Evolutionary conservation across 1,284 basidiomycete species (phyloP).

Genomic region (Ceratobasidium sp.): DNA sequence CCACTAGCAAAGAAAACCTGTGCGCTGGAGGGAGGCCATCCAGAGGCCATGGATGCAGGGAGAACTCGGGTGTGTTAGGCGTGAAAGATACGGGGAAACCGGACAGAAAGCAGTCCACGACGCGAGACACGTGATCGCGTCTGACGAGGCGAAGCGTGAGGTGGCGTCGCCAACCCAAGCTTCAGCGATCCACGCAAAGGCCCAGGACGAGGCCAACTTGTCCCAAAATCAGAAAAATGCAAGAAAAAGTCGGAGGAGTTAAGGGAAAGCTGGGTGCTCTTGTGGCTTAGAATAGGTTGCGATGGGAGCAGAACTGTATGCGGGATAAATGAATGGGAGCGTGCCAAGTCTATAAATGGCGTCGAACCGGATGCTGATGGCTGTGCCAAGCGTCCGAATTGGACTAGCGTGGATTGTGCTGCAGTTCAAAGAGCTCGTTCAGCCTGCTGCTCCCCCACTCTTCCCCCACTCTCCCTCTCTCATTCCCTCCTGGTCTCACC

Average conservation of each 20-base stretch:
- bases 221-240: not conserved
- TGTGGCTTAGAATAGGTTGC: no score
- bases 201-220: not conserved
- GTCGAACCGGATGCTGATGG: conserved; percentile 26
- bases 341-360: not conserved
- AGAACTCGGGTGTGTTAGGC: no score
- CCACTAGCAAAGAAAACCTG: no score
- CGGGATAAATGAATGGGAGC: not conserved
- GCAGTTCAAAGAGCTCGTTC: conserved; percentile 25
- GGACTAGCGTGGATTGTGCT: conserved; percentile 8
- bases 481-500: not conserved
- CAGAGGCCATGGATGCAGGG: no score
- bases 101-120: not conserved
- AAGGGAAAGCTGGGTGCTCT: not conserved
- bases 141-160: no score
- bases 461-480: not conserved
- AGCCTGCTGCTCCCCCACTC: not conserved
- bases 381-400: conserved; percentile 15
- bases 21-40: no score
- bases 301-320: not conserved
- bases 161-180: not conserved
- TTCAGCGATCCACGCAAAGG: conserved; percentile 15
- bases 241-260: not conserved
- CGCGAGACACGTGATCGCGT: conserved; percentile 37
- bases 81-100: no score